Base-by-base conservation (phyloP, 352 stramenopile genomes). In the Peronospora belbahrii region DNA sequence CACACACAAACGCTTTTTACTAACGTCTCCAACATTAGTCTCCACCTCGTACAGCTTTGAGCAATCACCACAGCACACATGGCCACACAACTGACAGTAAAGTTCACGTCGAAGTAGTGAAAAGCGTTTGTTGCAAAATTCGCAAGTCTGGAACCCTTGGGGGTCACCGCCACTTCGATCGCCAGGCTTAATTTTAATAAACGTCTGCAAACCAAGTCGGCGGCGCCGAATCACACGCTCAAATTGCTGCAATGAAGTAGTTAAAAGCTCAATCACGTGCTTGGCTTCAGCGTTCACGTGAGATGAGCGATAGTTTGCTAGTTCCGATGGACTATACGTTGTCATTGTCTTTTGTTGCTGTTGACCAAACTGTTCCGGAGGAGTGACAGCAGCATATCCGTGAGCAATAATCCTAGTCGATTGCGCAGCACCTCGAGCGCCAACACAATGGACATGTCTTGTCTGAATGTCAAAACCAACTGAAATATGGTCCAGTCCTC, bases 181-280 rank as follows among this genome's bases (percentile, higher is more conserved):
- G 2, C 38, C 24, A 10, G 35, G 36, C 14, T 55, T 53, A 4
- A 77, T 62, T 30, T 65, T 70, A 11, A 82, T 63, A 40, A 85
- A 80, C 32, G 59, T 70, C 55, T 88, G 76, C 44, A 88, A 66
- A 2, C 76, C 76, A 23, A 85, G 67, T 20, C 76, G 74, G 18
- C 76, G 70, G 0, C 76, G 76, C 0, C 74, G 71, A 44, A 85
- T 85, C 31, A 88, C 70, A 14, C 67, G 66, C 50, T 88, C 76
- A n/a, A 85, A 70, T 30, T 71, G 48, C 30, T 61, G 63, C 31
- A 88, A 40, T 28, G 69, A 83, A 7, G 65, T 75, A 13, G 70
- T 69, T 8, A 85, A 39, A 8, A 80, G 31, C 6, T 74, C 56
- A 46, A 88, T 65, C 27, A 88, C 73, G 41, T 78, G 66, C 15